Evolutionary conservation across 768 basidiomycete species (phyloP), one percentile per base, ranked within the genome.

Genomic region (Mycena crocata): DNA sequence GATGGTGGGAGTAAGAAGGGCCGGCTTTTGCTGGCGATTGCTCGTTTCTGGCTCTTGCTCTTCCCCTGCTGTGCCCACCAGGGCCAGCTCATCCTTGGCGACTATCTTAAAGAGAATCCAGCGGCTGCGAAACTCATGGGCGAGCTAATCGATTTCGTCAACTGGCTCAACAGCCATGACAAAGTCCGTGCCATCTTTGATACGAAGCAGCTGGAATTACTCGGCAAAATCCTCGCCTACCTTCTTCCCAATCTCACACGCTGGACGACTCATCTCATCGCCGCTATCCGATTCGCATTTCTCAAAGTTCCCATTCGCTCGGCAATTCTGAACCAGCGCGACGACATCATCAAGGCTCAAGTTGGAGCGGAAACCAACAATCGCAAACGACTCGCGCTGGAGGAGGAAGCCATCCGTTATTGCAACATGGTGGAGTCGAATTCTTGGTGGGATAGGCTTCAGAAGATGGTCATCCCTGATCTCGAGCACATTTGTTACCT

Each of bases 191-290:
- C 24, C 2, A 62, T 62, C 51, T 64, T 69, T 24, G 67, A 69
- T 59, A 49, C 23, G 0, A n/a, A 32, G 24, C 66, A 68, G 56
- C 59, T 30, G 46, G 39, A 32, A 26, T 31, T 31, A 39, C n/a
- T 57, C 40, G 54, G 61, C 40, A 56, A 62, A 31, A 32, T 54
- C 34, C 64, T 69, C 17, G 63, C 56, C n/a, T 69, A 65, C 32
- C 55, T 69, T 44, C 40, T 61, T 30, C 48, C 64, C 1, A 69
- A 69, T 54, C 62, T 69, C 39, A 69, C 68, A 0, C 68, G 68
- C 26, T 69, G 68, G 68, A 69, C 51, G 13, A 69, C 68, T 42
- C 68, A 69, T 56, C 64, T 64, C 9, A 40, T 69, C 31, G 62
- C 68, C 7, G 48, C 58, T 2, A 28, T 57, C 52, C 62, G 62